A percentile compares a stretch with the other conserved stretches of the same genome.
These are phyloP conservation scores for Sporothrix euskadiensis DNA, from an alignment of 2,329 filamentous ascomycete species.

Conservation along the genomic window DNA sequence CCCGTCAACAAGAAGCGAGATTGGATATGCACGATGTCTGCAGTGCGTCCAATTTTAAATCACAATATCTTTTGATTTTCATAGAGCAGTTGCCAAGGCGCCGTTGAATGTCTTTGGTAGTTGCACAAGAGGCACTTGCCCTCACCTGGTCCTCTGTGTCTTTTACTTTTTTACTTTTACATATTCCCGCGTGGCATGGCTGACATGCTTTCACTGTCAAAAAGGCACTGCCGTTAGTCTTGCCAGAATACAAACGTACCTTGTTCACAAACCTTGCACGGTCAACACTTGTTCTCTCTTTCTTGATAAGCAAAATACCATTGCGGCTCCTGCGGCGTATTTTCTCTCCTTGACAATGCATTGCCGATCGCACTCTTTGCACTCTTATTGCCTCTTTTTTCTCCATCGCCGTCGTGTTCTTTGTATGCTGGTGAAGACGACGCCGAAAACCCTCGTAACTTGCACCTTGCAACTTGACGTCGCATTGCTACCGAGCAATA, in stretches of 20 bases:
- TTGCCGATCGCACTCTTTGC: constrained; percentile 1
- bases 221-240: background rate
- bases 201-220: background rate
- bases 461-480: background rate
- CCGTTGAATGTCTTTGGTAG: background rate
- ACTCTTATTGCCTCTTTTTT: background rate
- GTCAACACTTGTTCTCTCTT: background rate
- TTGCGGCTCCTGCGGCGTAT: background rate
- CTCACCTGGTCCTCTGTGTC: background rate
- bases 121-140: background rate
- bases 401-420: background rate
- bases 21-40: background rate
- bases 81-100: background rate
- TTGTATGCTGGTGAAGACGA: background rate
- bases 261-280: background rate
- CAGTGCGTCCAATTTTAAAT: background rate
- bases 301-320: background rate
- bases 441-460: background rate
- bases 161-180: background rate
- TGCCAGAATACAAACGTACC: background rate
- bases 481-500: background rate
- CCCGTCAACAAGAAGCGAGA: background rate
- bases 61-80: background rate
- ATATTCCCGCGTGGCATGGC: background rate
- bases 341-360: constrained; percentile 7